These are phyloP conservation scores for Candida sanyaensis DNA, from an alignment of 1,139 yeast genomes.

Conservation along the genomic window DNA sequence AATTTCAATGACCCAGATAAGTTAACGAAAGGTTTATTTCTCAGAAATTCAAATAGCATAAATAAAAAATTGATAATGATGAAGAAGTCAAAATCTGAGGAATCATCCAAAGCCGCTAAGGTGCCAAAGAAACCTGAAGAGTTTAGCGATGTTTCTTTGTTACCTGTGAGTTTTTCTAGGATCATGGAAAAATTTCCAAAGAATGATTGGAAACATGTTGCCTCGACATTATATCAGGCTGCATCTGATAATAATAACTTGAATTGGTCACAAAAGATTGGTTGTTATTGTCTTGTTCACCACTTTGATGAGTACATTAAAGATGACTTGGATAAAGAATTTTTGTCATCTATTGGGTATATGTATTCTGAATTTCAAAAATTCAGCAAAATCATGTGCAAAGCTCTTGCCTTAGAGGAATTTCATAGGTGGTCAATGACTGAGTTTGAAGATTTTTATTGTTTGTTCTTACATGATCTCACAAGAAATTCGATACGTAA, in stretches of 20 bases:
- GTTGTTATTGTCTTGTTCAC: slow-evolving; percentile 4
- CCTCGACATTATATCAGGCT: background rate
- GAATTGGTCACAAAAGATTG: slow-evolving; percentile 5
- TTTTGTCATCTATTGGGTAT: background rate
- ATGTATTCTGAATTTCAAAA: background rate
- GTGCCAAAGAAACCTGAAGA: background rate
- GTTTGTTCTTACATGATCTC: slow-evolving; percentile 4
- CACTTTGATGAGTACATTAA: slow-evolving; percentile 1
- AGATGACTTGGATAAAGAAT: background rate
- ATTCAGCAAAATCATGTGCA: background rate
- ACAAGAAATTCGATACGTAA: slow-evolving; percentile 4
- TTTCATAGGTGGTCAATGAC: background rate
- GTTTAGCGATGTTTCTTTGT: background rate
- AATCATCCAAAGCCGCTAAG: no score
- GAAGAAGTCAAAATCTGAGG: background rate
- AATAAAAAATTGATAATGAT: background rate
- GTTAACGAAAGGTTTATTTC: background rate
- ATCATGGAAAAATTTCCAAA: background rate
- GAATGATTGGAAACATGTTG: slow-evolving; percentile 5
- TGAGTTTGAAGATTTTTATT: background rate
- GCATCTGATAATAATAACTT: background rate
- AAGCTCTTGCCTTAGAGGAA: background rate
- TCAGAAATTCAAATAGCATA: background rate
- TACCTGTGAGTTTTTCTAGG: slow-evolving; percentile 1
- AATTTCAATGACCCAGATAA: slow-evolving; percentile 17